Base-by-base conservation (phyloP, 345 rosid genomes). In the Moricandia moricandioides region DNA sequence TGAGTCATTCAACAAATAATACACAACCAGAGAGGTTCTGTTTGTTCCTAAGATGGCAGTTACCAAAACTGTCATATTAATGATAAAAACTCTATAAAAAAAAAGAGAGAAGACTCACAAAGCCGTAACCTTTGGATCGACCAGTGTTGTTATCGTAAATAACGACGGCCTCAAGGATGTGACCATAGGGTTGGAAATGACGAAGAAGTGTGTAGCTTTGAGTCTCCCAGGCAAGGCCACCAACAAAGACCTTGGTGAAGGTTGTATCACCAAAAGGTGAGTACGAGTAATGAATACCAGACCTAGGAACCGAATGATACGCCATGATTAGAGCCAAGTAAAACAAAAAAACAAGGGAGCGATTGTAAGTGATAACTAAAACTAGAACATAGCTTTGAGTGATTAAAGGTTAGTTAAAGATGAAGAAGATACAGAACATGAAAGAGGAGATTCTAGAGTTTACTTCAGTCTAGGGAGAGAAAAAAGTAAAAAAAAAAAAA, bases 61-160 rank as follows among this genome's bases (percentile, higher is more conserved):
- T n/a, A n/a, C n/a, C n/a, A n/a, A n/a, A n/a, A n/a, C n/a, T n/a
- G n/a, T n/a, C n/a, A n/a, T n/a, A n/a, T n/a, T n/a, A n/a, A n/a
- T n/a, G n/a, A n/a, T n/a, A n/a, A n/a, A n/a, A n/a, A n/a, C n/a
- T n/a, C n/a, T n/a, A n/a, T n/a, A n/a, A n/a, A n/a, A n/a, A n/a
- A n/a, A n/a, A n/a, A n/a, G n/a, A n/a, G n/a, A 63, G 52, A 74
- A 80, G 40, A 88, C 99, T 90, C 89, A 95, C 99, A 82, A 95
- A 95, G 73, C 99, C 99, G 58, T 95, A 95, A 84, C 99, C 99
- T 85, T 89, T 95, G 78, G 99, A 95, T 65, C 99, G 92, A 71
- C 92, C 97, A n/a, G 93, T 88, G 81, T 88, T 90, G 86, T 92
- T 95, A 69, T 95, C 99, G 51, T 87, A 75, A 80, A 95, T 90